Conservation (phyloP, 2,329 filamentous ascomycete genomes). For the Clonostachys rosea region DNA sequence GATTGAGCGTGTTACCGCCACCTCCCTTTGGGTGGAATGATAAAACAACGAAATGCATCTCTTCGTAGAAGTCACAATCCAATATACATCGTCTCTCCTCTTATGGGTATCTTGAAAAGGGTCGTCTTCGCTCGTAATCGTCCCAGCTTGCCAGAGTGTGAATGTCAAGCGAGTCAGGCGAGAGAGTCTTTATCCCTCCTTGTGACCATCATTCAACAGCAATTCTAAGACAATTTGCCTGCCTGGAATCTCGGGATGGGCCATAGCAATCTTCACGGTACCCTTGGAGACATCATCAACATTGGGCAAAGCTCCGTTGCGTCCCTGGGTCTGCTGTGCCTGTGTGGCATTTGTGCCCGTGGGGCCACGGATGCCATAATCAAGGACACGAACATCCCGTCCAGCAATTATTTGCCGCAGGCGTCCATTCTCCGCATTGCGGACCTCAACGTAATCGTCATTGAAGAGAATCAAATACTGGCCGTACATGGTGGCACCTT, state of each 20-base stretch:
- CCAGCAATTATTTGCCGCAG: constrained; percentile 92
- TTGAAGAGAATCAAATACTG: constrained; percentile 93
- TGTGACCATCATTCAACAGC: constrained; percentile 82
- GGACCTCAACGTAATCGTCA: constrained; percentile 92
- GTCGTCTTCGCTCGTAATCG: too few species aligned
- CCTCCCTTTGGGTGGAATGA: constrained; percentile 38
- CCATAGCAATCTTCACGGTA: constrained; percentile 92
- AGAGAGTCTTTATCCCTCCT: neutral
- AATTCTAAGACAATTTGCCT: constrained; percentile 89
- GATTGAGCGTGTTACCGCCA: constrained; percentile 78
- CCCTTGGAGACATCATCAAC: constrained; percentile 51
- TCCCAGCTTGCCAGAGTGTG: too few species aligned
- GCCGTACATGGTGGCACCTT: constrained; percentile 81
- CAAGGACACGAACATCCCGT: constrained; percentile 82
- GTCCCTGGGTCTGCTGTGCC: constrained; percentile 23
- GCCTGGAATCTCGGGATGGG: constrained; percentile 81
- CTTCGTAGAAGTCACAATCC: neutral
- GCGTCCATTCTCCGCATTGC: constrained; percentile 93
- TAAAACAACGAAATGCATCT: neutral
- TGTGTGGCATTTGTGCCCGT: constrained; percentile 40
- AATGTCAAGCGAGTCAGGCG: too few species aligned
- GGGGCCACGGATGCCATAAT: constrained; percentile 70
- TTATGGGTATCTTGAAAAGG: too few species aligned
- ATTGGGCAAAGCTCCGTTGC: constrained; percentile 24
- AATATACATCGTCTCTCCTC: neutral